Evolutionary conservation across 2,329 filamentous ascomycete species (phyloP).

Genomic region (Talaromyces pinophilus): DNA sequence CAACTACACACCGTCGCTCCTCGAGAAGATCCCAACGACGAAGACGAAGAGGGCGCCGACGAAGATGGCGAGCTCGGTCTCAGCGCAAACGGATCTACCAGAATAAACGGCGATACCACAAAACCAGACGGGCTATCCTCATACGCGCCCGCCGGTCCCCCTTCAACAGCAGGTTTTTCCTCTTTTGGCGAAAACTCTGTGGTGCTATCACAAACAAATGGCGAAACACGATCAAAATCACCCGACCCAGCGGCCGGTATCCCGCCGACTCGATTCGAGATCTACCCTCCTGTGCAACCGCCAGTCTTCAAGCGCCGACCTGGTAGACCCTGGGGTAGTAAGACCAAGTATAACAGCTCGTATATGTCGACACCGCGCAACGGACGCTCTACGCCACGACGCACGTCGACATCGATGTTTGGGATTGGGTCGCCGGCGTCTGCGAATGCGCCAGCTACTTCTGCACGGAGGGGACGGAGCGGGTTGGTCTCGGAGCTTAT

Average conservation of each 20-base stretch:
- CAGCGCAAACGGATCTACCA: conserved; percentile 4
- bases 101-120: conserved; percentile 23
- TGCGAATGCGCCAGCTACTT: conserved; percentile 22
- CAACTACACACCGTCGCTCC: conserved; percentile 85
- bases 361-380: conserved; percentile 36
- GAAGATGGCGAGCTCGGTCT: conserved; percentile 21
- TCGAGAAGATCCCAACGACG: conserved; percentile 67
- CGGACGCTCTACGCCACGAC: conserved; percentile 41
- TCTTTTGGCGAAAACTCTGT: conserved; percentile 12
- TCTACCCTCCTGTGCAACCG: conserved; percentile 46
- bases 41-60: conserved; percentile 26
- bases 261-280: conserved; percentile 46
- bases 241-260: conserved; percentile 39
- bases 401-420: conserved; percentile 31
- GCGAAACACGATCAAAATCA: conserved; percentile 27
- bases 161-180: conserved; percentile 36
- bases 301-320: conserved; percentile 39
- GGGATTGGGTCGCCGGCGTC: conserved; percentile 34
- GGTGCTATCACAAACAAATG: conserved; percentile 26
- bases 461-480: conserved; percentile 37
- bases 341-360: conserved; percentile 30
- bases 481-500: conserved; percentile 24
- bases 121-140: conserved; percentile 24
- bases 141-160: conserved; percentile 37
- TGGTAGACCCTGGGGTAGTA: conserved; percentile 42